These are phyloP conservation scores for Candida michaelii DNA, from an alignment of 805 yeast species.

Conservation along the genomic window DNA sequence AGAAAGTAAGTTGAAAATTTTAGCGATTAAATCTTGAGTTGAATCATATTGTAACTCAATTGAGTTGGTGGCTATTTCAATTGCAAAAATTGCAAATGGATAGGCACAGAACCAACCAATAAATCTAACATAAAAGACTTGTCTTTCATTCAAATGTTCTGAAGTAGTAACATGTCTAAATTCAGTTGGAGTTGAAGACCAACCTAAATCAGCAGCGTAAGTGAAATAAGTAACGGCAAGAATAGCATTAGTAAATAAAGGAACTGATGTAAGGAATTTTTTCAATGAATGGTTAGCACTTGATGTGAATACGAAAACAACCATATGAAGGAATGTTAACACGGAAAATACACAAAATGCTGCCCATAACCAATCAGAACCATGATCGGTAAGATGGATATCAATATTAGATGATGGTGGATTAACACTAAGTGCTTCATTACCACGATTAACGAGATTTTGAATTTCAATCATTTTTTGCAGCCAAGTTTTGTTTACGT, in stretches of 20 bases:
- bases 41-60: constrained; percentile 32
- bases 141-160: constrained; percentile 37
- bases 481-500: constrained; percentile 8
- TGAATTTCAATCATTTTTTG: constrained; percentile 10
- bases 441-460: constrained; percentile 19
- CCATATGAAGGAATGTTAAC: constrained; percentile 30
- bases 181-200: constrained; percentile 46
- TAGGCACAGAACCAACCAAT: constrained; percentile 59
- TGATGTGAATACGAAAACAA: constrained; percentile 24
- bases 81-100: constrained; percentile 42
- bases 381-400: constrained; percentile 53
- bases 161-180: constrained; percentile 46
- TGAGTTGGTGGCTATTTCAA: constrained; percentile 28
- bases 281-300: constrained; percentile 26
- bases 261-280: constrained; percentile 38
- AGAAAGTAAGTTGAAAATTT: constrained; percentile 31
- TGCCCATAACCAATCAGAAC: constrained; percentile 71
- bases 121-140: constrained; percentile 55
- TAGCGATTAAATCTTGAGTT: constrained; percentile 24
- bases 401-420: constrained; percentile 41
- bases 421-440: constrained; percentile 44
- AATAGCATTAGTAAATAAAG: constrained; percentile 42
- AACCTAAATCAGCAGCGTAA: constrained; percentile 59
- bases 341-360: constrained; percentile 49
- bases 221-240: constrained; percentile 53